Conservation (phyloP, 2,329 filamentous ascomycete genomes). For the Xylariales sp. region DNA sequence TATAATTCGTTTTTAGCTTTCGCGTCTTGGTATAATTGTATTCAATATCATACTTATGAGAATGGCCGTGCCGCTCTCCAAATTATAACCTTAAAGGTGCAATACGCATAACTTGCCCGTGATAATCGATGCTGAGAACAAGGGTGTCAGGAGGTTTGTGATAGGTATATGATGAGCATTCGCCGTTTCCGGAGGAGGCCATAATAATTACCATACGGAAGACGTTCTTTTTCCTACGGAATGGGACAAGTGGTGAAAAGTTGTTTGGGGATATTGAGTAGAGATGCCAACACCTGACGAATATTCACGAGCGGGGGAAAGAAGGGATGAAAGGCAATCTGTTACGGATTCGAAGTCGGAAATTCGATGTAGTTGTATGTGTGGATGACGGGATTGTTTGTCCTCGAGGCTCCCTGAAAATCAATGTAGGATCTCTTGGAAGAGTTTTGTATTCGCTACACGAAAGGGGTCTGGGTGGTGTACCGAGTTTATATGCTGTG, state of each 20-base stretch:
- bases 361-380: no score
- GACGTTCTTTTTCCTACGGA: no score
- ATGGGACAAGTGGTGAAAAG: background rate
- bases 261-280: background rate
- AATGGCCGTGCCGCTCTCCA: background rate
- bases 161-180: no score
- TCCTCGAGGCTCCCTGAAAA: no score
- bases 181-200: no score
- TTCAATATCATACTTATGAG: no score
- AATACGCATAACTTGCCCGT: background rate
- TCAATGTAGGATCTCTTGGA: no score
- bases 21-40: background rate
- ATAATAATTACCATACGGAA: no score
- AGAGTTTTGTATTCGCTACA: no score
- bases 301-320: background rate
- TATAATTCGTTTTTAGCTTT: background rate
- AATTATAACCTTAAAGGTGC: background rate
- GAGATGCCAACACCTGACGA: background rate
- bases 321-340: background rate
- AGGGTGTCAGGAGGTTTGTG: no score
- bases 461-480: background rate
- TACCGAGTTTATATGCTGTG: background rate
- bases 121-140: background rate
- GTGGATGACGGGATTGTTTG: no score
- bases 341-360: background rate